Evolutionary conservation across 2,329 filamentous ascomycete species (phyloP), one percentile per base, ranked within the genome.

Genomic region (Chrysosporium keratinophilum): DNA sequence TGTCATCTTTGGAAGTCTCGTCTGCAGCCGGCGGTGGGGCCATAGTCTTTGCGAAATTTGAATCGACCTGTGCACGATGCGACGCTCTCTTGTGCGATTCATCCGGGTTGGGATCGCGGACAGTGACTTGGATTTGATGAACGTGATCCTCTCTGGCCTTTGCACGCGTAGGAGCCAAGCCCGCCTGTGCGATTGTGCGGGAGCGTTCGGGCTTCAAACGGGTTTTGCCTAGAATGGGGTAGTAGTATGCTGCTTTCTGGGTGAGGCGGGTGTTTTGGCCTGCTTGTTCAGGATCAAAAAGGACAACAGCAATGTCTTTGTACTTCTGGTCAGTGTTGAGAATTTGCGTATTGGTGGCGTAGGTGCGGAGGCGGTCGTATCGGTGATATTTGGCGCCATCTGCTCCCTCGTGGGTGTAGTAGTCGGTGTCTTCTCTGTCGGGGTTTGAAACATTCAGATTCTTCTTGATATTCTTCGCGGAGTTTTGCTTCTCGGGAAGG

Each of bases 191-290:
- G 45, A 72, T 71, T 34, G 68, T 71, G 50, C 70, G 71, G 50
- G 70, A 67, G 23, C 71, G 67, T 54, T 75, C 73, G 4, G 74
- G 73, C 65, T 76, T 78, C 46, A 84, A 70, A 19, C 72, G 73
- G n/a, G 76, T 77, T 62, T 77, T 76, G 62, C 77, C 75, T 17
- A 76, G 66, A 52, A 84, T 77, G 0, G 80, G 79, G 57, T 83
- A 83, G 64, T 80, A 81, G 64, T 81, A 84, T 12, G 81, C 81
- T 1, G 72, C 80, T 62, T 77, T 78, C 49, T 71, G 69, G 55
- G 69, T 72, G 17, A 64, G 59, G 10, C 47, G 44, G 15, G 35
- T 43, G 11, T 55, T 45, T 42, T 59, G 58, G 28, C 64, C 61
- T 15, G 59, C 58, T 45, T 67, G 60, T 14, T 59, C 71, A 0